Evolutionary conservation across 495 filamentous ascomycete genomes (phyloP).

Genomic region (Hypoxylon crocopeplum): DNA sequence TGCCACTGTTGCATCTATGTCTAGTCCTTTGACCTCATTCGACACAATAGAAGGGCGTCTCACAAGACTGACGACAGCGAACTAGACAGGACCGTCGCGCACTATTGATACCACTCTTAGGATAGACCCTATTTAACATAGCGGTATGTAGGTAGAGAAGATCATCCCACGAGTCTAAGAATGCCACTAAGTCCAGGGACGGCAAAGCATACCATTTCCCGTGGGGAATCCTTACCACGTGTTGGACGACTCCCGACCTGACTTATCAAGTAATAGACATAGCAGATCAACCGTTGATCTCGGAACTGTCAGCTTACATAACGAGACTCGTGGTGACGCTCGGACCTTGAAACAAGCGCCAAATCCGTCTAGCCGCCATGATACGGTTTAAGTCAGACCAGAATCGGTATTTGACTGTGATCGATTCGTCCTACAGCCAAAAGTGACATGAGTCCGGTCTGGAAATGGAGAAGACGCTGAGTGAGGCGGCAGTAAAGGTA

Average conservation of each 20-base stretch:
- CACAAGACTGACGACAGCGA: not conserved
- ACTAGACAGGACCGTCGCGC: not conserved
- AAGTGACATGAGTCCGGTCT: too few species aligned
- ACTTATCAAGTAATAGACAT: constrained; percentile 23
- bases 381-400: too few species aligned
- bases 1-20: not conserved
- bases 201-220: constrained; percentile 11
- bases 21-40: not conserved
- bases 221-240: constrained; percentile 30
- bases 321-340: constrained; percentile 4
- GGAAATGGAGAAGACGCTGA: too few species aligned
- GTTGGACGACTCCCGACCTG: constrained; percentile 26
- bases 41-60: not conserved
- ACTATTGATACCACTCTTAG: not conserved
- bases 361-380: constrained; percentile 7
- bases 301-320: not conserved
- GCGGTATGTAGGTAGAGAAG: not conserved
- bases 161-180: constrained; percentile 10
- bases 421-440: constrained; percentile 10
- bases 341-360: constrained; percentile 20
- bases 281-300: constrained; percentile 27
- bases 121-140: not conserved
- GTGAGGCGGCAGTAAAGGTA: too few species aligned
- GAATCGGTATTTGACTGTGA: constrained; percentile 2
- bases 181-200: constrained; percentile 11